Evolutionary conservation across 148 eudicot species (phyloP), one percentile per base, ranked within the genome.

Genomic region (Polygonum aviculare): DNA sequence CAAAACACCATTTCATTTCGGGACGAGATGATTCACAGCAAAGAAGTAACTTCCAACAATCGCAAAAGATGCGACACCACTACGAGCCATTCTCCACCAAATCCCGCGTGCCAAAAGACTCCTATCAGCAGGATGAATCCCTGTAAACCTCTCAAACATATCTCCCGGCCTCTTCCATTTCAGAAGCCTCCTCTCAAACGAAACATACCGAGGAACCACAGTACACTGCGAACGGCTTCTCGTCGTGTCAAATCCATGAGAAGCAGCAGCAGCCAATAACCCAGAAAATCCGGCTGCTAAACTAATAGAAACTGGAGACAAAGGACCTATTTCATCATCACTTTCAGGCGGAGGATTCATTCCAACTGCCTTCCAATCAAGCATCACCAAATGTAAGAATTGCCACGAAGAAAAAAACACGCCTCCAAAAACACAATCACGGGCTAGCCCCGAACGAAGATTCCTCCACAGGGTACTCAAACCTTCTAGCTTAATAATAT

Each of bases 211-310:
- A 45, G 98, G 94, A 69, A 94, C 73, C 78, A 94, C 92, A 73
- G 84, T 82, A 62, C 97, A 94, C 40, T 92, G 97, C 69, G 98
- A 83, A 22, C 98, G 88, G 77, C 80, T 83, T 81, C 78, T 90
- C 22, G 97, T 87, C 55, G 97, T 94, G 82, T 94, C 98, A 80
- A 94, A 94, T 72, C 87, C 80, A 88, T 94, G 98, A 76, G 98
- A 92, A 74, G 85, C 93, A 82, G 94, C 94, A 44, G 94, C 97
- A 81, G 97, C 97, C 79, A 92, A 6, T 65, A 93, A 83, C 33
- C 96, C 97, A 21, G 98, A 94, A 80, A 94, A 57, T 16, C 98
- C 98, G 69, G 94, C 98, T 44, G 96, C 88, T 77, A 89, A 77
- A 79, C 96, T 89, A 54, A 92, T 84, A 74, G 87, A 84, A 33